Evolutionary conservation across 306 rosid genomes (phyloP).

Genomic region (Alnus glutinosa): DNA sequence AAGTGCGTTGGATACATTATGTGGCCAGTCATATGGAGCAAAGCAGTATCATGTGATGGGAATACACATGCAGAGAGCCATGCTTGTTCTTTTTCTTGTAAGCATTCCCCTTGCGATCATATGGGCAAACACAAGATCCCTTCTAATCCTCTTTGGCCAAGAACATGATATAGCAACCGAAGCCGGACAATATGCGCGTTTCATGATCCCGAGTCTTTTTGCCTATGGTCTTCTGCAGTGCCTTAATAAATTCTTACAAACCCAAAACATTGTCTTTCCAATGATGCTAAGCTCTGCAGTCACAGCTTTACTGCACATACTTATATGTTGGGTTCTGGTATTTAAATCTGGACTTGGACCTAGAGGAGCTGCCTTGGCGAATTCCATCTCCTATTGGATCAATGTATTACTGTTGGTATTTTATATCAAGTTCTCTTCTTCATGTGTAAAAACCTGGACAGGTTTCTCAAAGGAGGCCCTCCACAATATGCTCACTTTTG

Average conservation of each 20-base stretch:
- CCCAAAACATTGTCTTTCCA: slow-evolving; percentile 70
- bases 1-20: slow-evolving; percentile 71
- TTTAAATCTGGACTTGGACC: slow-evolving; percentile 47
- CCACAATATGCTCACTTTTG: slow-evolving; percentile 39
- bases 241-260: slow-evolving; percentile 54
- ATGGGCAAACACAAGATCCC: slow-evolving; percentile 45
- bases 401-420: slow-evolving; percentile 44
- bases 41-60: slow-evolving; percentile 61
- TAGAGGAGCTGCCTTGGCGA: slow-evolving; percentile 68
- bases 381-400: slow-evolving; percentile 61
- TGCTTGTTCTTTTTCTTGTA: slow-evolving; percentile 43
- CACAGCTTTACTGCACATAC: slow-evolving; percentile 41
- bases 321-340: slow-evolving; percentile 58
- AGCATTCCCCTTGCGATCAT: slow-evolving; percentile 48
- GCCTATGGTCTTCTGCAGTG: slow-evolving; percentile 63
- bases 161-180: slow-evolving; percentile 46
- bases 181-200: slow-evolving; percentile 56
- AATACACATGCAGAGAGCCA: slow-evolving; percentile 62
- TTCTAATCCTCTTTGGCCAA: slow-evolving; percentile 54
- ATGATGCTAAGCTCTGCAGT: slow-evolving; percentile 59
- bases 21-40: slow-evolving; percentile 85
- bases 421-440: slow-evolving; percentile 54
- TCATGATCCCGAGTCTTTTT: slow-evolving; percentile 62
- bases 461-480: slow-evolving; percentile 63
- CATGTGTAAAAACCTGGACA: slow-evolving; percentile 62